These are phyloP conservation scores for Fusarium sp. DNA, from an alignment of 2,329 filamentous ascomycete species.

Conservation along the genomic window DNA sequence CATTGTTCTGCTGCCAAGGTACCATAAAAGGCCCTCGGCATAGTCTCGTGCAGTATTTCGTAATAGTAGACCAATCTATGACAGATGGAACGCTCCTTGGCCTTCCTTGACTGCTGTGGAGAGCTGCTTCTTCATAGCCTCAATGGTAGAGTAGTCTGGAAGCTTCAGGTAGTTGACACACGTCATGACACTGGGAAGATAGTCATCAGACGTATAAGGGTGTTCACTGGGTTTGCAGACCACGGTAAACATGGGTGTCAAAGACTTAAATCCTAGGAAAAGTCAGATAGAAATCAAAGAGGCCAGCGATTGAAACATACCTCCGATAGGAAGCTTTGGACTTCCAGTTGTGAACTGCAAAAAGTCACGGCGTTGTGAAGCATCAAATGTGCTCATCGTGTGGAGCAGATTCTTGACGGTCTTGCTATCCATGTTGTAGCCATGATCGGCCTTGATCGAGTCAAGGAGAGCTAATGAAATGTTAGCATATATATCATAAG, in stretches of 20 bases:
- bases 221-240: conserved; percentile 98
- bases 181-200: conserved; percentile 99
- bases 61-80: conserved; percentile 60
- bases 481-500: background rate
- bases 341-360: conserved; percentile 98
- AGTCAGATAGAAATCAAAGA: conserved; percentile 12
- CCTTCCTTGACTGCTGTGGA: conserved; percentile 91
- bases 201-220: conserved; percentile 94
- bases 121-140: conserved; percentile 81
- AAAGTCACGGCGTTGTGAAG: conserved; percentile 86
- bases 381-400: conserved; percentile 88
- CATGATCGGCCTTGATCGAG: conserved; percentile 98
- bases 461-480: conserved; percentile 82
- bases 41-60: conserved; percentile 1
- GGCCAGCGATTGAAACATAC: conserved; percentile 63
- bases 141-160: conserved; percentile 87
- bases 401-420: conserved; percentile 94
- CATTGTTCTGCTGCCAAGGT: conserved; percentile 3
- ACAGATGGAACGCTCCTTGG: conserved; percentile 97
- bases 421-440: conserved; percentile 98
- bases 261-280: conserved; percentile 85
- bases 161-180: conserved; percentile 99
- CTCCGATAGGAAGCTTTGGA: conserved; percentile 97
- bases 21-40: background rate
- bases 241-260: conserved; percentile 98